These are phyloP conservation scores for Globisporangium carolinianum DNA, from an alignment of 352 stramenopile species.

Conservation along the genomic window DNA sequence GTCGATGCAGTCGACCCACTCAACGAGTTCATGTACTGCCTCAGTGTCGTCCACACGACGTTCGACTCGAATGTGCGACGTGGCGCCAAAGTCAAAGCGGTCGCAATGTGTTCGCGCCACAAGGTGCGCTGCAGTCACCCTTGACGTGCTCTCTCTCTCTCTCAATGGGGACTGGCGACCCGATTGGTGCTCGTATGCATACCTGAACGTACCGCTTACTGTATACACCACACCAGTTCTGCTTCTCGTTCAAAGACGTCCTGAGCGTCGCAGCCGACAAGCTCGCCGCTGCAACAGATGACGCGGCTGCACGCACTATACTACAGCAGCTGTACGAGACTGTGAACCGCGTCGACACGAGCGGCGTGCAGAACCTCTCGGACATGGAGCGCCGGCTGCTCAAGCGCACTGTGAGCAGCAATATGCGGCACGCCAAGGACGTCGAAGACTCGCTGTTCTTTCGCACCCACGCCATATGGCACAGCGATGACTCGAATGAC, in stretches of 20 bases:
- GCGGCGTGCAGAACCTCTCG: conserved; percentile 49
- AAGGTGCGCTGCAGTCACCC: conserved; percentile 36
- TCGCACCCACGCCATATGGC: conserved; percentile 43
- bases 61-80: conserved; percentile 66
- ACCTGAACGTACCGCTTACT: not conserved
- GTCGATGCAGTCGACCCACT: conserved; percentile 26
- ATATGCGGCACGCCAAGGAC: conserved; percentile 26
- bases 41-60: conserved; percentile 80
- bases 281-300: conserved; percentile 39
- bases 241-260: conserved; percentile 68
- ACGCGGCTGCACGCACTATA: conserved; percentile 31
- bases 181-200: not conserved
- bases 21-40: conserved; percentile 81
- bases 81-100: conserved; percentile 74
- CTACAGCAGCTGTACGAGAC: conserved; percentile 58
- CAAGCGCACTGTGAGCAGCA: conserved; percentile 57
- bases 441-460: conserved; percentile 54
- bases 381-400: conserved; percentile 69
- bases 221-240: conserved; percentile 25
- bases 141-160: not conserved
- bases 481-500: conserved; percentile 1
- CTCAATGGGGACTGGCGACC: not conserved
- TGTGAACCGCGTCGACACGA: conserved; percentile 69
- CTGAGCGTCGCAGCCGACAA: conserved; percentile 70
- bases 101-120: conserved; percentile 74